Conservation (phyloP, 306 rosid species). For the Citrullus colocynthis region DNA sequence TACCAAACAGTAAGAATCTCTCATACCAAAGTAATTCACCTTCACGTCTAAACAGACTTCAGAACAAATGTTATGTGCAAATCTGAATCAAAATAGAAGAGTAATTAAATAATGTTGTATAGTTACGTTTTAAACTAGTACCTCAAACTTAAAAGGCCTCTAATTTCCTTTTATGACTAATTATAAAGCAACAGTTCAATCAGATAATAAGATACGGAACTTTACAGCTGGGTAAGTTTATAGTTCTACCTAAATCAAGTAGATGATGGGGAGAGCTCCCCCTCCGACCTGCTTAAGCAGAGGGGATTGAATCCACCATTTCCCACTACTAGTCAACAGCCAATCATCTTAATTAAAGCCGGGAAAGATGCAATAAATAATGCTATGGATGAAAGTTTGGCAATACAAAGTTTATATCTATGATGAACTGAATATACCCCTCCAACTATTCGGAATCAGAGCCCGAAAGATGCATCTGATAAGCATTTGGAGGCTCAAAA, state of each 20-base stretch:
- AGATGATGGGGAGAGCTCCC: background rate
- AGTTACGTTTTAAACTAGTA: background rate
- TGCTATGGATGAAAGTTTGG: background rate
- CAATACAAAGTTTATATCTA: background rate
- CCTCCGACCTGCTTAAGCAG: background rate
- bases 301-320: background rate
- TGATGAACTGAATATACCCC: background rate
- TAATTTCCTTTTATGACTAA: background rate
- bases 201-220: background rate
- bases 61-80: background rate
- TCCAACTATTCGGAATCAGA: slow-evolving; percentile 45
- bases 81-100: background rate
- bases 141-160: background rate
- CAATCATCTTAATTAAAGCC: background rate
- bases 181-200: background rate
- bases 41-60: background rate
- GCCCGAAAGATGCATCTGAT: slow-evolving; percentile 43
- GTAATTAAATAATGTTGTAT: background rate
- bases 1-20: background rate
- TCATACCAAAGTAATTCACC: background rate
- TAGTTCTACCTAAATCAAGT: background rate
- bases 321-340: background rate
- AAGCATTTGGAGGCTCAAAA: slow-evolving; percentile 49
- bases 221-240: background rate
- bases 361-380: background rate